phyloP scores from a whole-genome alignment of 139 green algal genomes.

The Picochlorum sp. region DNA sequence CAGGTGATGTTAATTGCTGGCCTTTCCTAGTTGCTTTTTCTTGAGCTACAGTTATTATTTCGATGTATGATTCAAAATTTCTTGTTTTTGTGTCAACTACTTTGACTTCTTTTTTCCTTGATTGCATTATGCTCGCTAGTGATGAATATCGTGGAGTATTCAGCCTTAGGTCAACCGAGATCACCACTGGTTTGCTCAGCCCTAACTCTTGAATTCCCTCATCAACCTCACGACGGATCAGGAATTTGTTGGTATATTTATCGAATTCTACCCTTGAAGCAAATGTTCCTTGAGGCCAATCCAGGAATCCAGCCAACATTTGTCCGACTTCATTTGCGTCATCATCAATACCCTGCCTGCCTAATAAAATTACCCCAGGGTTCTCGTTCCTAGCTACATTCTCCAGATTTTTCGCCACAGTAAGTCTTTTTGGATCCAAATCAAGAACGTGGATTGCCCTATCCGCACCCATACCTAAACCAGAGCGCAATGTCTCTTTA shows the following conservation, averaged over 20 bases:
- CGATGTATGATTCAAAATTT: background rate
- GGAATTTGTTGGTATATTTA: constrained; percentile 8
- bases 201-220: constrained; percentile 64
- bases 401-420: constrained; percentile 67
- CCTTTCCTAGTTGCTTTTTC: background rate
- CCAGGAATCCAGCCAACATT: constrained; percentile 78
- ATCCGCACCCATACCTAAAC: constrained; percentile 86
- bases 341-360: constrained; percentile 92
- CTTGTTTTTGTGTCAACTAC: constrained; percentile 16
- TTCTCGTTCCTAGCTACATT: constrained; percentile 46
- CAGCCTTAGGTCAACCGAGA: constrained; percentile 84
- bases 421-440: constrained; percentile 53
- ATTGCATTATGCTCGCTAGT: constrained; percentile 87
- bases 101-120: constrained; percentile 83
- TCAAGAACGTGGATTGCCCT: constrained; percentile 58
- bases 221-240: constrained; percentile 57
- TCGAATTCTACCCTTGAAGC: constrained; percentile 67
- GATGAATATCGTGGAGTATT: constrained; percentile 89
- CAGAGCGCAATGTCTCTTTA: constrained; percentile 77
- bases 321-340: constrained; percentile 88
- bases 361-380: constrained; percentile 59
- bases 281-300: constrained; percentile 89
- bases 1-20: too few species aligned
- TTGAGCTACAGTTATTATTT: background rate
- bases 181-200: constrained; percentile 71